Evolutionary conservation across 345 rosid genomes (phyloP).

Genomic region (Populus ilicifolia): DNA sequence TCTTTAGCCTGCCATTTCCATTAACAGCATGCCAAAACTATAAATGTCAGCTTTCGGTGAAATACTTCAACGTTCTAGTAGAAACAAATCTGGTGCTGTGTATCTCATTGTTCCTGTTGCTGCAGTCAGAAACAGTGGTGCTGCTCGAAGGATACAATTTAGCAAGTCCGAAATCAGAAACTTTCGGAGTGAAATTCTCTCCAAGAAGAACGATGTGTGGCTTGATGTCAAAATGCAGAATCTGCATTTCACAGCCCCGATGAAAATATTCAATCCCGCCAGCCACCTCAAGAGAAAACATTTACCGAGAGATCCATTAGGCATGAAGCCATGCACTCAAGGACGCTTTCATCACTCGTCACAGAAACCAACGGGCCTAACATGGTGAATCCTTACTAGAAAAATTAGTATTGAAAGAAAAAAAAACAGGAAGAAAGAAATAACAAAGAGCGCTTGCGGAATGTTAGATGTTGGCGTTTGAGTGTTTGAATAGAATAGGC

Average conservation of each 20-base stretch:
- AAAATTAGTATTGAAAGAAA: no score
- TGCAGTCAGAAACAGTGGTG: neutral
- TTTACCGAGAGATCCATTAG: constrained; percentile 14
- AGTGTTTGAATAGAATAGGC: no score
- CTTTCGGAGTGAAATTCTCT: neutral
- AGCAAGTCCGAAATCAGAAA: neutral
- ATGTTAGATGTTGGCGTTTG: no score
- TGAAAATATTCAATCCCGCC: constrained; percentile 12
- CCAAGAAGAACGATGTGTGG: neutral
- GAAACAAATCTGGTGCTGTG: neutral
- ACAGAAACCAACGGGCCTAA: constrained; percentile 3
- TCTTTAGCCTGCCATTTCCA: constrained; percentile 12
- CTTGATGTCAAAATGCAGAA: neutral
- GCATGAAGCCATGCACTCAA: constrained; percentile 2
- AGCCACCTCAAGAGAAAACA: neutral
- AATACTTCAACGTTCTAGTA: constrained; percentile 9
- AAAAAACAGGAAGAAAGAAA: no score
- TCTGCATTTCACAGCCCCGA: constrained; percentile 17
- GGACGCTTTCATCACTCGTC: constrained; percentile 1
- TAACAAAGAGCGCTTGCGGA: no score
- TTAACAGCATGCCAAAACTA: constrained; percentile 15
- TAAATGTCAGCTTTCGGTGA: constrained; percentile 16
- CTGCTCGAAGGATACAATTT: neutral
- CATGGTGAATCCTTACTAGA: neutral
- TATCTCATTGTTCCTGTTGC: neutral